Conservation (phyloP, 305 asterid genomes). For the Stenogyne calaminthoides region DNA sequence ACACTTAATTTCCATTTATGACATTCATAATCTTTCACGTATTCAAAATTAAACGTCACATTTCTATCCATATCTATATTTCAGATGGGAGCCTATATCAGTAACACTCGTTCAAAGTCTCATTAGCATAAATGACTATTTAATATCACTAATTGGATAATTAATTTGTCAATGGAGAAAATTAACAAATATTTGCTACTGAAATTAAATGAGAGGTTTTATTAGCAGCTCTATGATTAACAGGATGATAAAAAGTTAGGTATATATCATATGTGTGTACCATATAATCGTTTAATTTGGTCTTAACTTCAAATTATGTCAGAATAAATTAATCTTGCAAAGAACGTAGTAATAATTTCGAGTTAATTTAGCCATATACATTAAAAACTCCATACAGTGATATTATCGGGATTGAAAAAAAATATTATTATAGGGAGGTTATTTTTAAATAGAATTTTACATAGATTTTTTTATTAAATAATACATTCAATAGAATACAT, state of each 20-base stretch:
- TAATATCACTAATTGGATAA: neutral
- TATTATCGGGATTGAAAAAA: no score
- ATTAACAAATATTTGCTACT: conserved; percentile 6
- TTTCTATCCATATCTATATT: neutral
- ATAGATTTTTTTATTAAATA: no score
- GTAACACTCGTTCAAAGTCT: neutral
- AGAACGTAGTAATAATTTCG: neutral
- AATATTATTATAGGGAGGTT: no score
- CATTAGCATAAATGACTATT: neutral
- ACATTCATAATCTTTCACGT: no score
- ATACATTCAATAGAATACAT: no score
- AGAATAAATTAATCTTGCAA: neutral
- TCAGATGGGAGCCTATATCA: neutral
- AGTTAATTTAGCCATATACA: no score
- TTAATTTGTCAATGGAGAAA: neutral
- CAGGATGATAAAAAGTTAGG: neutral
- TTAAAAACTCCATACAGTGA: no score
- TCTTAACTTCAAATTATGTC: neutral
- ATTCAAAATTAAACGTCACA: no score
- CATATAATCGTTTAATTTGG: neutral
- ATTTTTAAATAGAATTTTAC: no score
- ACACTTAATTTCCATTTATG: no score
- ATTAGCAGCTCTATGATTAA: conserved; percentile 22
- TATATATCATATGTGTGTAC: neutral
- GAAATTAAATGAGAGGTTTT: conserved; percentile 21